These are phyloP conservation scores for Chenopodium suecicum DNA, from an alignment of 148 eudicot species.

Conservation along the genomic window DNA sequence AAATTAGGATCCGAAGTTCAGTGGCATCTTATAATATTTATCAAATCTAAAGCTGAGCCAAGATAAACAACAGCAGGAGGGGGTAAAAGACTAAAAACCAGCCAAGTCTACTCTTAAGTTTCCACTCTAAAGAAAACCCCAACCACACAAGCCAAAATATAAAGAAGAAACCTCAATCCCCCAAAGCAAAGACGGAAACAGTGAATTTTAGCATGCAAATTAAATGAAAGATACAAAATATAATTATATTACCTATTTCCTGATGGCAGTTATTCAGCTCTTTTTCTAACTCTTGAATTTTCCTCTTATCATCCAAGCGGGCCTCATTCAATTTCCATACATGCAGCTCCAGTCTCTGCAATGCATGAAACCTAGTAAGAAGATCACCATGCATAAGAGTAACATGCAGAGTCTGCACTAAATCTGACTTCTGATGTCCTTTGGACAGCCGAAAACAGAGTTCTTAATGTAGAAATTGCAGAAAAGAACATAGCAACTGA, in stretches of 20 bases:
- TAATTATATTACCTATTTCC: constrained; percentile 61
- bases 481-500: background rate
- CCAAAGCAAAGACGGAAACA: background rate
- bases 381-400: background rate
- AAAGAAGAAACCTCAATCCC: background rate
- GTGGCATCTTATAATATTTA: background rate
- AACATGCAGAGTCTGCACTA: background rate
- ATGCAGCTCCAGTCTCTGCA: constrained; percentile 66
- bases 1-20: background rate
- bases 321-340: constrained; percentile 56
- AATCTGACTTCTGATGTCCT: background rate
- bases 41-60: background rate
- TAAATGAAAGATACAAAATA: background rate
- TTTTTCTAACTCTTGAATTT: constrained; percentile 58
- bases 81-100: background rate
- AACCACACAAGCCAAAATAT: background rate
- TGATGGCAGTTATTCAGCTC: constrained; percentile 59
- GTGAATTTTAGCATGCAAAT: background rate
- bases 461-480: background rate
- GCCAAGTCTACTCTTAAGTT: background rate
- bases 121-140: background rate
- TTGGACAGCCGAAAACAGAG: background rate
- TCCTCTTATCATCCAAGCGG: constrained; percentile 51
- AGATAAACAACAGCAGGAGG: background rate
- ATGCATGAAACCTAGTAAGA: constrained; percentile 17